Base-by-base conservation (phyloP, 1,284 basidiomycete genomes). In the Papiliotrema terrestris region DNA sequence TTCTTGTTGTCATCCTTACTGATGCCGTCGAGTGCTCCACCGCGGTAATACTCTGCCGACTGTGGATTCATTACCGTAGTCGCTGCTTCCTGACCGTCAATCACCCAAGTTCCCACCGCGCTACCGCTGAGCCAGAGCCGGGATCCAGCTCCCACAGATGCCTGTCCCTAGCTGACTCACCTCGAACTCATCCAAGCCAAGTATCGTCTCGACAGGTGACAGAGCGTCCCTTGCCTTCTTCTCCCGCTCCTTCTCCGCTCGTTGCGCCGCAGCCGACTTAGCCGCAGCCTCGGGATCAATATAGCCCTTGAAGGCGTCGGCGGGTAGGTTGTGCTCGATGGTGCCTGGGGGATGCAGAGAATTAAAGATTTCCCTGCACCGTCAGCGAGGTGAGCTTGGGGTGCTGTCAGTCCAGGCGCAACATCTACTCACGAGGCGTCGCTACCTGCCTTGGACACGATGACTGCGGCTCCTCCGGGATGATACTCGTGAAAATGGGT, bases 401-500 rank as follows among this genome's bases (percentile, higher is more conserved):
- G n/a, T n/a, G n/a, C n/a, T n/a, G n/a, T n/a, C n/a, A n/a, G n/a
- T n/a, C n/a, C n/a, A n/a, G n/a, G n/a, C n/a, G n/a, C n/a, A n/a
- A n/a, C n/a, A n/a, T n/a, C n/a, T n/a, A 57, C 56, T 56, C 45
- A 61, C 77, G 81, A 80, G 17, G 79, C 80, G 57, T 83, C 81
- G 52, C 72, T 76, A 13, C 81, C 81, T 0, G 81, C 79, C 46
- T 79, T 73, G 54, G 79, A 77, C 23, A 82, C 64, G 48, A 83
- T 77, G 32, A 80, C 71, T 23, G 73, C 73, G 22, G 73, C 67
- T 15, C 81, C 81, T 15, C 80, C 81, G 1, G 81, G 81, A 61
- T 82, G 81, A 45, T 72, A 61, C 41, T 74, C 72, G 45, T 91
- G 78, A 70, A 91, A 91, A 14, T 88, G 83, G 11, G 91, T 92